A percentile compares a stretch with the other conserved stretches of the same genome.
Evolutionary conservation across 352 stramenopile genomes (phyloP).

Genomic region (Aphanomyces stellatus): DNA sequence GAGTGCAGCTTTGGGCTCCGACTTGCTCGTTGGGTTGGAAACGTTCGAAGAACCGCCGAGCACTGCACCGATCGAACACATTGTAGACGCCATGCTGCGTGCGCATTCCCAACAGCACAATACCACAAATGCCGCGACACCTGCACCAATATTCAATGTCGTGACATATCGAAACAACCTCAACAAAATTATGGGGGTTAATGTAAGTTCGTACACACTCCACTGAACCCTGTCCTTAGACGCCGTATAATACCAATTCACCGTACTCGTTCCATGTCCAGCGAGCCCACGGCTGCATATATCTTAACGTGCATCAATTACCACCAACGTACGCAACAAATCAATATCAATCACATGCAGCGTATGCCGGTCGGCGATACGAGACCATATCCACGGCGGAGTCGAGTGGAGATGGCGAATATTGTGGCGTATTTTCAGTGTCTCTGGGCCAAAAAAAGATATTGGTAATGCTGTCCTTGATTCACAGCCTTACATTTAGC

Average conservation of each 20-base stretch:
- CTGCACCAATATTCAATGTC: constrained; percentile 29
- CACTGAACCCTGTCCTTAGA: constrained; percentile 26
- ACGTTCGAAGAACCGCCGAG: constrained; percentile 44
- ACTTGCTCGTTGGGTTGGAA: constrained; percentile 55
- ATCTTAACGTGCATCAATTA: constrained; percentile 54
- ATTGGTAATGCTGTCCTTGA: constrained; percentile 25
- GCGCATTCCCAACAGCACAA: constrained; percentile 39
- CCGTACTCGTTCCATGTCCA: constrained; percentile 50
- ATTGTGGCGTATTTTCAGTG: constrained; percentile 56
- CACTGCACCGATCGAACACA: constrained; percentile 35
- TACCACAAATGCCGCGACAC: constrained; percentile 18
- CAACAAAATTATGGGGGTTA: constrained; percentile 76
- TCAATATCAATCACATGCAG: constrained; percentile 42
- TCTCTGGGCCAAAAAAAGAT: constrained; percentile 41
- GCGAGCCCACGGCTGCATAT: constrained; percentile 47
- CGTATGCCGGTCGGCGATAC: constrained; percentile 65
- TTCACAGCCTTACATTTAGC: background rate
- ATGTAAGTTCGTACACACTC: background rate
- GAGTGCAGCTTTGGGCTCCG: constrained; percentile 16
- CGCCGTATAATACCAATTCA: constrained; percentile 69
- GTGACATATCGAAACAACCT: constrained; percentile 74
- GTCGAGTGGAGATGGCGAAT: constrained; percentile 51
- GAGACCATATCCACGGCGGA: constrained; percentile 41
- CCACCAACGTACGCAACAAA: too few relatives aligned
- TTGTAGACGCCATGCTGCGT: constrained; percentile 39